phyloP scores from a whole-genome alignment of 495 filamentous ascomycete species.

The Podospora sp. region DNA sequence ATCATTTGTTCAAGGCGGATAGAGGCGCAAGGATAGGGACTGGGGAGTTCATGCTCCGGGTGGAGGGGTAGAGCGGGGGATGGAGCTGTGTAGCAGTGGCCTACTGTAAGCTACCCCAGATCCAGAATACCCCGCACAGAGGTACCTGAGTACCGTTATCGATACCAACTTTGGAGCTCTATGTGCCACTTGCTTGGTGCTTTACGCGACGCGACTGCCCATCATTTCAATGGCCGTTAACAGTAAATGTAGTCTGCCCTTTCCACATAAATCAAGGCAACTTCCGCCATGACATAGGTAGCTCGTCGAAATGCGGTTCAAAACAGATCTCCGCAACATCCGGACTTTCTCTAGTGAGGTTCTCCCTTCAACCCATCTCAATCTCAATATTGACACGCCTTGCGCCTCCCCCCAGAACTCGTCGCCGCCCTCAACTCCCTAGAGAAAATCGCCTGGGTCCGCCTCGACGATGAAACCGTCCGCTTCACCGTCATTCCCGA shows the following conservation, averaged over 20 bases:
- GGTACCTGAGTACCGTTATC: not conserved
- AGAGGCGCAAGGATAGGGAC: not conserved
- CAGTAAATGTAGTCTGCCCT: not conserved
- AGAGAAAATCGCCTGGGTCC: slow-evolving; percentile 91
- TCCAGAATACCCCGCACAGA: slow-evolving; percentile 8
- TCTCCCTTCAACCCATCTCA: not conserved
- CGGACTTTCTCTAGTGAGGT: slow-evolving; percentile 76
- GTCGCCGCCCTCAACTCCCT: slow-evolving; percentile 82
- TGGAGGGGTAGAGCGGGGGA: not conserved
- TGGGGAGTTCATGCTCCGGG: not conserved
- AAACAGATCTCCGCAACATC: slow-evolving; percentile 76
- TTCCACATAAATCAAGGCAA: not conserved
- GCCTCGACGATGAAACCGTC: slow-evolving; percentile 79
- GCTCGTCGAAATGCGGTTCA: slow-evolving; percentile 69
- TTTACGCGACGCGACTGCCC: slow-evolving; percentile 15
- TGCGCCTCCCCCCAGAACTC: slow-evolving; percentile 61
- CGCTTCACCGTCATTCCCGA: slow-evolving; percentile 96
- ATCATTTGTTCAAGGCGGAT: not conserved
- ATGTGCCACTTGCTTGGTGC: not conserved
- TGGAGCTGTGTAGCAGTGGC: not conserved
- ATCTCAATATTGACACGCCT: slow-evolving; percentile 4
- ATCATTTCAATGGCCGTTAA: not conserved
- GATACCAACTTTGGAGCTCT: not conserved
- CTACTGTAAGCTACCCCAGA: not conserved
- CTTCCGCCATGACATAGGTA: slow-evolving; percentile 9